Evolutionary conservation across 1,284 basidiomycete species (phyloP).

Genomic region (Sporisorium iseilematis-ciliati): DNA sequence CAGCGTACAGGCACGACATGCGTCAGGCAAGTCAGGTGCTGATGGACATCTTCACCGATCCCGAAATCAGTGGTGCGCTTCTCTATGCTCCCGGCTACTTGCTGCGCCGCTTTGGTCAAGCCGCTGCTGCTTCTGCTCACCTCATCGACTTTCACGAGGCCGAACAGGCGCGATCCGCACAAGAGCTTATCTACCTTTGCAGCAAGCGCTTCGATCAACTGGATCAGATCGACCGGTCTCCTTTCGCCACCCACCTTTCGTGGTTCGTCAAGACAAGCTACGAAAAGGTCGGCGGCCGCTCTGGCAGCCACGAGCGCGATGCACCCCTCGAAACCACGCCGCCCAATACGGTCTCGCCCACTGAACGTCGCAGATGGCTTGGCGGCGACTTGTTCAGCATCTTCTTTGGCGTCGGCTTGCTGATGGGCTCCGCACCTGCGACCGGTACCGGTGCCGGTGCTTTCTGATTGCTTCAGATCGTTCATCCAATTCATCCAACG

Average conservation of each 20-base stretch:
- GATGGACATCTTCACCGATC: conserved; percentile 49
- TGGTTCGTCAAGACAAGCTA: conserved; percentile 41
- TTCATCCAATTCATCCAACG: background rate
- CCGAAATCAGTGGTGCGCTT: conserved; percentile 43
- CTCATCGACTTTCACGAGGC: conserved; percentile 41
- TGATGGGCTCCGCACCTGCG: conserved; percentile 4
- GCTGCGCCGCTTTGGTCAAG: conserved; percentile 37
- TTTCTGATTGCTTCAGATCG: background rate
- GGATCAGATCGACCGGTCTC: conserved; percentile 13
- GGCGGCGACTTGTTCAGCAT: conserved; percentile 33
- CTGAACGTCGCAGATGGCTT: conserved; percentile 27
- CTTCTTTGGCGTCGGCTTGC: conserved; percentile 42
- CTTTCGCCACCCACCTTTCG: conserved; percentile 19
- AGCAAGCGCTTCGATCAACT: conserved; percentile 42
- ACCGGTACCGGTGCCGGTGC: background rate
- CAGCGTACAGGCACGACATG: conserved; percentile 34
- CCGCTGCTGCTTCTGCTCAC: conserved; percentile 18
- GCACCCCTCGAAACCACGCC: conserved; percentile 8
- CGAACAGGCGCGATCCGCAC: conserved; percentile 21
- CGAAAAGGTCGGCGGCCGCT: conserved; percentile 22
- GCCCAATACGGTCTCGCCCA: conserved; percentile 9
- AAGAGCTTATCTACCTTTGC: conserved; percentile 47
- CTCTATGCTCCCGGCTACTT: conserved; percentile 45
- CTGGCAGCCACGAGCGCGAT: conserved; percentile 23
- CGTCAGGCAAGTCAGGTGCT: conserved; percentile 43